Evolutionary conservation across 2,329 filamentous ascomycete species (phyloP).

Genomic region (Ceratocystis cubensis): DNA sequence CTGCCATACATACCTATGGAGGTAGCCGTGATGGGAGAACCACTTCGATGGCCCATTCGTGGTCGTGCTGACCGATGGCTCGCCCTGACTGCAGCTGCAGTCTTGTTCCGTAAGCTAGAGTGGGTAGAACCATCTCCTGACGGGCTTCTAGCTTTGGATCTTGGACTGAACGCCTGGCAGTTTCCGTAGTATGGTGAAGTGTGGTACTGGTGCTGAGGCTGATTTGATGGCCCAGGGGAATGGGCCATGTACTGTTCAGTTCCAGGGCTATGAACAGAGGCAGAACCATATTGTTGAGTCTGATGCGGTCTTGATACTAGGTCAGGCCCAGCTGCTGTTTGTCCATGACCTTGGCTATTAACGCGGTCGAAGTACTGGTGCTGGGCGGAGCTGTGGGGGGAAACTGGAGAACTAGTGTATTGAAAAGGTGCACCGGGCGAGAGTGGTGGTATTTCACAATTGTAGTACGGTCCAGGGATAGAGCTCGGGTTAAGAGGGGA

Average conservation of each 20-base stretch:
- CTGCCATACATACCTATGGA: not conserved
- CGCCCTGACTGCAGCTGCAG: not conserved
- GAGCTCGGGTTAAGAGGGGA: not conserved
- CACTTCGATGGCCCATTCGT: not conserved
- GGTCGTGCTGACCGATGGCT: not conserved
- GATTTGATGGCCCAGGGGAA: not conserved
- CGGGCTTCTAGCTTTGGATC: not conserved
- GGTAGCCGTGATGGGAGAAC: not conserved
- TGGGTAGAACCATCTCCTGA: not conserved
- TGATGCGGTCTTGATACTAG: not conserved
- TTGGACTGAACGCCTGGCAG: not conserved
- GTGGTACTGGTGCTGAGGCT: not conserved
- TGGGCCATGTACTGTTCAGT: not conserved
- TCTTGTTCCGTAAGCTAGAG: not conserved
- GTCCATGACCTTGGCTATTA: not conserved
- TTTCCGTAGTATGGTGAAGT: not conserved
- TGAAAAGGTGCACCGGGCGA: not conserved
- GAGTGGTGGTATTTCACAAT: not conserved
- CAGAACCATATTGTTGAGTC: not conserved
- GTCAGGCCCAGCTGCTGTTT: not conserved
- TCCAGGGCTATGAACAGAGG: not conserved
- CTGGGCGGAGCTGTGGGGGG: not conserved
- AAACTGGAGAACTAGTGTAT: not conserved
- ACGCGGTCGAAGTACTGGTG: not conserved
- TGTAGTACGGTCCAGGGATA: not conserved